Evolutionary conservation across 1,284 basidiomycete species (phyloP).

Genomic region (Coniferiporia weirii): DNA sequence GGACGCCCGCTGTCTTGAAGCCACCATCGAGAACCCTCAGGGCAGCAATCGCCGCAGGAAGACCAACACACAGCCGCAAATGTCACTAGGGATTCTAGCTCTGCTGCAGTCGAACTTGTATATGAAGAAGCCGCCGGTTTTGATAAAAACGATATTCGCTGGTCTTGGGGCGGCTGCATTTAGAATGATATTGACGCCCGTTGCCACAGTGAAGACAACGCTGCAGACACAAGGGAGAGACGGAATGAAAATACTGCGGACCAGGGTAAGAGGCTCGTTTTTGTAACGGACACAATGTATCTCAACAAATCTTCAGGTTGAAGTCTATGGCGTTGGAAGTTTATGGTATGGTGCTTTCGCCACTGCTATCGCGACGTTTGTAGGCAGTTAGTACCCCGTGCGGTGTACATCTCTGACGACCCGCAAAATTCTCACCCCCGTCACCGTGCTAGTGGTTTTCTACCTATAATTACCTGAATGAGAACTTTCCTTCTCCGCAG

Average conservation of each 20-base stretch:
- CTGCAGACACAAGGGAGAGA: slow-evolving; percentile 80
- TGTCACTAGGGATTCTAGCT: slow-evolving; percentile 72
- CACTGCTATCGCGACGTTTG: slow-evolving; percentile 86
- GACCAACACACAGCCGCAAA: slow-evolving; percentile 84
- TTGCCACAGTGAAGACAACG: slow-evolving; percentile 90
- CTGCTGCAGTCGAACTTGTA: slow-evolving; percentile 66
- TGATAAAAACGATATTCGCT: slow-evolving; percentile 68
- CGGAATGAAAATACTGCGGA: slow-evolving; percentile 59
- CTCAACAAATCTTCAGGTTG: slow-evolving; percentile 41
- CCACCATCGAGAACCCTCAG: slow-evolving; percentile 65
- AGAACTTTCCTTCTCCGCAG: slow-evolving; percentile 51
- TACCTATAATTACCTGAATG: slow-evolving; percentile 79
- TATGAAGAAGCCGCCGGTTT: slow-evolving; percentile 55
- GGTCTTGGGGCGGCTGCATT: slow-evolving; percentile 69
- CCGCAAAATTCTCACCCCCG: neutral
- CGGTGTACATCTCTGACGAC: slow-evolving; percentile 20
- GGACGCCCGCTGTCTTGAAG: slow-evolving; percentile 46
- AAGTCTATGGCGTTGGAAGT: slow-evolving; percentile 66
- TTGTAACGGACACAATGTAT: neutral
- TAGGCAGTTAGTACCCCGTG: slow-evolving; percentile 83
- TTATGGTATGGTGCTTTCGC: slow-evolving; percentile 87
- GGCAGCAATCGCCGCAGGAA: slow-evolving; percentile 80
- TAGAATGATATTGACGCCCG: slow-evolving; percentile 79
- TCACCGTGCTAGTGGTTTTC: slow-evolving; percentile 54
- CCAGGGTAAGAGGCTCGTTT: slow-evolving; percentile 41